Conservation (phyloP, 805 yeast species). For the Candida bentonensis region DNA sequence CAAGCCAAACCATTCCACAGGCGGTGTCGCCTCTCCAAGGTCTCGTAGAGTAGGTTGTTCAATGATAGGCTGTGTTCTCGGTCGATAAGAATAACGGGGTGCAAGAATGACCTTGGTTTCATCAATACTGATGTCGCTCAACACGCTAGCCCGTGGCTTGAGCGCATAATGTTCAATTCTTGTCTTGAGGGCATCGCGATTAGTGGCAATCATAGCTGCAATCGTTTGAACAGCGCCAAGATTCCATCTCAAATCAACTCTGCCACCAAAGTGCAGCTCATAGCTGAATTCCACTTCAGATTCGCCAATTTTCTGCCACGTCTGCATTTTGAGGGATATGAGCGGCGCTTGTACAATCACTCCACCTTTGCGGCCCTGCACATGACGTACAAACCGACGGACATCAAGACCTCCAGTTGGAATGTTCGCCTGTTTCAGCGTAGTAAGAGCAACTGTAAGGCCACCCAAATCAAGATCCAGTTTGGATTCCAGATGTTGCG, state of each 20-base stretch:
- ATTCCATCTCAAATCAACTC: slow-evolving; percentile 88
- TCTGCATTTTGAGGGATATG: slow-evolving; percentile 36
- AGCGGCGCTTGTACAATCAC: background rate
- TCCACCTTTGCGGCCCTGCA: background rate
- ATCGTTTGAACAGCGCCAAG: slow-evolving; percentile 82
- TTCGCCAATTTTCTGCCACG: slow-evolving; percentile 24
- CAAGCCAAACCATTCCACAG: slow-evolving; percentile 94
- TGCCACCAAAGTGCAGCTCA: slow-evolving; percentile 69
- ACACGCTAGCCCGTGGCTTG: background rate
- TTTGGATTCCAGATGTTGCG: background rate
- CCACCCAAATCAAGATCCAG: background rate
- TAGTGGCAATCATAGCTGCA: slow-evolving; percentile 84
- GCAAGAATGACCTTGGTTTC: background rate
- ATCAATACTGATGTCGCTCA: background rate
- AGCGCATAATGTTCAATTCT: slow-evolving; percentile 4
- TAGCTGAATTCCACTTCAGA: slow-evolving; percentile 63
- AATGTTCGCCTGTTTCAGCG: background rate
- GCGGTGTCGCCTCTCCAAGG: slow-evolving; percentile 95
- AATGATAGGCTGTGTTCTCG: slow-evolving; percentile 50
- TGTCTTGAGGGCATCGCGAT: slow-evolving; percentile 21
- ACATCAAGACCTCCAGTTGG: background rate
- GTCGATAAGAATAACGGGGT: background rate
- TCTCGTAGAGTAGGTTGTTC: slow-evolving; percentile 85
- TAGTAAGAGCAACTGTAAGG: background rate
- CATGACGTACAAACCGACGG: background rate